Evolutionary conservation across 768 basidiomycete species (phyloP), one percentile per base, ranked within the genome.

Genomic region (Hypholoma sublateritium): DNA sequence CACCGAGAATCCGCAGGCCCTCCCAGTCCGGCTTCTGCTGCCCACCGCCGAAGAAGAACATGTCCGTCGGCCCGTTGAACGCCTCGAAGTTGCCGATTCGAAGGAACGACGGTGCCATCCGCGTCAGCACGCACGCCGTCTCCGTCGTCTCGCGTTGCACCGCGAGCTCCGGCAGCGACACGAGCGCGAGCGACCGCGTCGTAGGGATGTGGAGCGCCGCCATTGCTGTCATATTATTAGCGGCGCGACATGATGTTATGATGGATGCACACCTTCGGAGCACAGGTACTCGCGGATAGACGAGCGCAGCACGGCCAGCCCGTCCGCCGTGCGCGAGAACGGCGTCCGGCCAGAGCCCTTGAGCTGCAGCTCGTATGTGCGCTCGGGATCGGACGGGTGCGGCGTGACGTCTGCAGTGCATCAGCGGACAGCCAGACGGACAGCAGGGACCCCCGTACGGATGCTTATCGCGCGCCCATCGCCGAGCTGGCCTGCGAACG

Each of bases 391-490:
- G 6, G 73, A 67, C 0, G 87, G 86, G 57, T 91, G 86, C 0
- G 89, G 85, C 0, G 92, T 93, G n/a, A 86, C 86, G 55, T 92
- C 91, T 93, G 13, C 8, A 37, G 25, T 43, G 42, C 53, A 21
- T 59, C 45, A 32, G 34, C n/a, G 36, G 13, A 50, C 14, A 21
- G n/a, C n/a, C n/a, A 11, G 41, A 42, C 57, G 22, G 7, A 22
- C 56, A 43, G n/a, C 13, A 45, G 16, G 50, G 47, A 51, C 32
- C 22, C 28, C 70, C 70, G 59, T 55, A 80, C 80, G 72, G 50
- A 99, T 83, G 8, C 91, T 91, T n/a, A 93, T 91, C 1, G 97
- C 96, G 16, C 97, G 81, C 0, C 97, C 97, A 65, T 98, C 96
- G 12, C 97, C 97, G 4, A 99, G 79, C 68, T 98, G 97, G 22